A percentile compares a stretch with the other conserved stretches of the same genome.
Evolutionary conservation across 2,329 filamentous ascomycete genomes (phyloP).

Genomic region (Penicillium sp.): DNA sequence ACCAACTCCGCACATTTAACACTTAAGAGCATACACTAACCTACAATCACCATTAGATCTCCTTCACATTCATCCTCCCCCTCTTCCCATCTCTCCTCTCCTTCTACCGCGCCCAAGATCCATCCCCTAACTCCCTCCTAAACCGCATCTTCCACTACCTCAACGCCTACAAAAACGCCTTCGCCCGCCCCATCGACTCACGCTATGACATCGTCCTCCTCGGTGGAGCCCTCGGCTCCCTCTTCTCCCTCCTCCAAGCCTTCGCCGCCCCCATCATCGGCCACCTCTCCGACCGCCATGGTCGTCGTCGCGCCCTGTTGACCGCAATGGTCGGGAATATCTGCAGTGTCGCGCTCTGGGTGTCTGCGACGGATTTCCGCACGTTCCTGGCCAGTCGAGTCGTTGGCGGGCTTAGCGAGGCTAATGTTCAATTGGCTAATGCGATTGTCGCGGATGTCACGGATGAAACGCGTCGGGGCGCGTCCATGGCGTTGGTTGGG

Average conservation of each 20-base stretch:
- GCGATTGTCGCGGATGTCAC: slow-evolving; percentile 97
- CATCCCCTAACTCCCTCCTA: slow-evolving; percentile 69
- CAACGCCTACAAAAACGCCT: slow-evolving; percentile 93
- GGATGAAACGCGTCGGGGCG: slow-evolving; percentile 79
- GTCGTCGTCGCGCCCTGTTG: slow-evolving; percentile 83
- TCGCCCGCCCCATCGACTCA: slow-evolving; percentile 89
- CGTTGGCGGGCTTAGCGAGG: slow-evolving; percentile 91
- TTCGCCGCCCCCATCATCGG: slow-evolving; percentile 92
- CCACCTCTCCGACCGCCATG: slow-evolving; percentile 83
- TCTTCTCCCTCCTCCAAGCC: slow-evolving; percentile 93
- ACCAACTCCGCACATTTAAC: not conserved
- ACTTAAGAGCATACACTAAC: not conserved
- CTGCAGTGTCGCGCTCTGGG: slow-evolving; percentile 91
- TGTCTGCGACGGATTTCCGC: slow-evolving; percentile 88
- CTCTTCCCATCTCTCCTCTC: slow-evolving; percentile 94
- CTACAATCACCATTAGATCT: slow-evolving; percentile 69
- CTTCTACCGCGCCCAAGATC: slow-evolving; percentile 89
- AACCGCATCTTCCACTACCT: slow-evolving; percentile 80
- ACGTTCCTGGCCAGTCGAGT: slow-evolving; percentile 94
- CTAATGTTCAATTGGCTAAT: slow-evolving; percentile 94
- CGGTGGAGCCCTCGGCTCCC: slow-evolving; percentile 87
- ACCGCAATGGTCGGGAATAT: slow-evolving; percentile 95
- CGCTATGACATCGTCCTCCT: slow-evolving; percentile 96
- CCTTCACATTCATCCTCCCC: slow-evolving; percentile 97
- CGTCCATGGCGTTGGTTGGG: slow-evolving; percentile 95